Evolutionary conservation across 139 green algal species (phyloP).

Genomic region (Chlorokybus atmophyticus): DNA sequence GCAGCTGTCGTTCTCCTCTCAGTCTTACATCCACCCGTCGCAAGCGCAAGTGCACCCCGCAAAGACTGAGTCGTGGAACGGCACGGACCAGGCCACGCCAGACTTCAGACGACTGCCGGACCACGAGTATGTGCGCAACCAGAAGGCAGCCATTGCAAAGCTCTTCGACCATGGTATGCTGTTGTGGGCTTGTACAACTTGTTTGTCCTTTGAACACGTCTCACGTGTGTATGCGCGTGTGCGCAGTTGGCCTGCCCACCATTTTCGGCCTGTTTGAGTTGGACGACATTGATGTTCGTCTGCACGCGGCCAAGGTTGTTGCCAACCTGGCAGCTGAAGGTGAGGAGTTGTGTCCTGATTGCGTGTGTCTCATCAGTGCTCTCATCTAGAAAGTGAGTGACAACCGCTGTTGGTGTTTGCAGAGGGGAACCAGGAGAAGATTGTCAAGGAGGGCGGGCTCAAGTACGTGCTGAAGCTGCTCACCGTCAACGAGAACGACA

Average conservation of each 20-base stretch:
- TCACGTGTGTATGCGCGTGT: too few relatives aligned
- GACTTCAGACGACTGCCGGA: neutral
- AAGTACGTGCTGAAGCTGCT: neutral
- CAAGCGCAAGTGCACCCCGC: too few relatives aligned
- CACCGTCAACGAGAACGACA: neutral
- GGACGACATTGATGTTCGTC: conserved; percentile 6
- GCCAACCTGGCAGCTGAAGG: conserved; percentile 10
- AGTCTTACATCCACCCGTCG: too few relatives aligned
- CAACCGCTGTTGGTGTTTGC: too few relatives aligned
- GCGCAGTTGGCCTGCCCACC: conserved; percentile 8
- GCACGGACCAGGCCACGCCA: too few relatives aligned
- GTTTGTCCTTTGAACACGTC: too few relatives aligned
- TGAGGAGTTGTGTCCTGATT: too few relatives aligned
- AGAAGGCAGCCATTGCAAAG: conserved; percentile 1
- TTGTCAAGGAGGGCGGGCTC: conserved; percentile 6
- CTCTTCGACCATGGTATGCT: conserved; percentile 12
- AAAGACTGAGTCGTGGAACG: too few relatives aligned
- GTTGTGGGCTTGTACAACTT: too few relatives aligned
- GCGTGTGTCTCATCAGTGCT: too few relatives aligned
- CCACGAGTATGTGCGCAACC: neutral
- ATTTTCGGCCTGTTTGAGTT: conserved; percentile 1
- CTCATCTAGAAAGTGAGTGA: too few relatives aligned
- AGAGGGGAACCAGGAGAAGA: conserved; percentile 9
- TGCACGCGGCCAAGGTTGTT: conserved; percentile 11
- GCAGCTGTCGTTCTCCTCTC: too few relatives aligned